phyloP scores from a whole-genome alignment of 257 asterid species.

The Solanum virginianum region DNA sequence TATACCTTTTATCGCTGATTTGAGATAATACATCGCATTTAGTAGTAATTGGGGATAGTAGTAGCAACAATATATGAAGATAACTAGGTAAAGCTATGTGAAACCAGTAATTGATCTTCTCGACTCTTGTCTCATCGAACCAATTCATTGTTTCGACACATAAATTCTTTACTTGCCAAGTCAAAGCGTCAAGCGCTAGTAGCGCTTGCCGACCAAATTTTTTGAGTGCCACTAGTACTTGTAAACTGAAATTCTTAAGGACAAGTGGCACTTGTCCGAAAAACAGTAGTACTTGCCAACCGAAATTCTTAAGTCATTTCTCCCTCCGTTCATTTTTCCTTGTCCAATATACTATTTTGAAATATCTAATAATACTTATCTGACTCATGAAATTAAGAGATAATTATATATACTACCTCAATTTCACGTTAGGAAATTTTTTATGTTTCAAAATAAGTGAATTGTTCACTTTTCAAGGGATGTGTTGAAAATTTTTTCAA shows the following conservation, averaged over 20 bases:
- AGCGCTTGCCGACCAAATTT: neutral
- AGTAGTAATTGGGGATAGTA: neutral
- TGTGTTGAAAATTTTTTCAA: too few species aligned
- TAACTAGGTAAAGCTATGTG: neutral
- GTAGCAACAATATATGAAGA: constrained; percentile 2
- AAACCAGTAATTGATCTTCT: constrained; percentile 15
- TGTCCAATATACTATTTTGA: too few species aligned
- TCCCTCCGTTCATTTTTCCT: too few species aligned
- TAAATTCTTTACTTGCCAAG: neutral
- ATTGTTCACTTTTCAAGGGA: too few species aligned
- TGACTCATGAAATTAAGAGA: too few species aligned
- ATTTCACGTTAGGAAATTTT: too few species aligned
- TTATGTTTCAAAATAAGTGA: too few species aligned
- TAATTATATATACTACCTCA: too few species aligned
- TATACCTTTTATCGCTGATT: rapidly evolving
- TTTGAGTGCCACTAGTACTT: neutral
- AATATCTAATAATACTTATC: too few species aligned
- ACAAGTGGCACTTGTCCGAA: neutral
- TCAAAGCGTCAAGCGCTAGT: neutral
- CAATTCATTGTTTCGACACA: constrained; percentile 4
- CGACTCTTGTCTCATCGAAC: constrained; percentile 26
- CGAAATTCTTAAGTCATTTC: neutral
- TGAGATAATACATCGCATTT: neutral
- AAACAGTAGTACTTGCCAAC: neutral
- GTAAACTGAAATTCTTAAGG: neutral